Evolutionary conservation across 192 early-diverging fungal genomes (phyloP).

Genomic region (Backusella tuberculispora): DNA sequence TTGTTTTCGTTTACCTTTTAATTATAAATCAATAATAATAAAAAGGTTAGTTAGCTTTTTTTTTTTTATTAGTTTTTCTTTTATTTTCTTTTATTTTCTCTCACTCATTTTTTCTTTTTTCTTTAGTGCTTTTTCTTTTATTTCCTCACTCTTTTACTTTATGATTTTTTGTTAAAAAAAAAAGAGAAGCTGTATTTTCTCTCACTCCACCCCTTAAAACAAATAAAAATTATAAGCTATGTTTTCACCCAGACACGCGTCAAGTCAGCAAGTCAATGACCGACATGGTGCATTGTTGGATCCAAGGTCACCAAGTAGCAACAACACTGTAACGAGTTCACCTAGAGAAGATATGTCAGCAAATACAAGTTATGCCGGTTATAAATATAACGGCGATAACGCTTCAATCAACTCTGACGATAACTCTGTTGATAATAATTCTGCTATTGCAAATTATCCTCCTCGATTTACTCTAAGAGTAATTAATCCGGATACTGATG

Average conservation of each 20-base stretch:
- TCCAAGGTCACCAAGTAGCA: neutral
- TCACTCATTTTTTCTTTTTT: neutral
- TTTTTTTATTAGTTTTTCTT: neutral
- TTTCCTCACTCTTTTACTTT: neutral
- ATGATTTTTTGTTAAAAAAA: neutral
- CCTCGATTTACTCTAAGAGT: slow-evolving; percentile 13
- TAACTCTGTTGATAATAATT: neutral
- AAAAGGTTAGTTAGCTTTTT: neutral
- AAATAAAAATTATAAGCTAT: neutral
- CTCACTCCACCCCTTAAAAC: neutral
- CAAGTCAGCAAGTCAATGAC: neutral
- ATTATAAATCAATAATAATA: neutral
- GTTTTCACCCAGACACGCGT: neutral
- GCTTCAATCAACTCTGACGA: neutral
- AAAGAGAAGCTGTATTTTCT: neutral
- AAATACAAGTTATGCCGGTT: neutral
- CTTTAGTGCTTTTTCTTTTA: neutral
- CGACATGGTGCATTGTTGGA: neutral
- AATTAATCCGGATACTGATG: slow-evolving; percentile 11
- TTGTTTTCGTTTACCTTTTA: neutral
- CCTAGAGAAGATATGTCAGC: neutral
- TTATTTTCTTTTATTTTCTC: neutral
- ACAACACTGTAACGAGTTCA: neutral
- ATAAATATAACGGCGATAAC: neutral
- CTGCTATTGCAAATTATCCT: neutral